Base-by-base conservation (phyloP, 2,329 filamentous ascomycete species). In the Lecanicillium sp. region DNA sequence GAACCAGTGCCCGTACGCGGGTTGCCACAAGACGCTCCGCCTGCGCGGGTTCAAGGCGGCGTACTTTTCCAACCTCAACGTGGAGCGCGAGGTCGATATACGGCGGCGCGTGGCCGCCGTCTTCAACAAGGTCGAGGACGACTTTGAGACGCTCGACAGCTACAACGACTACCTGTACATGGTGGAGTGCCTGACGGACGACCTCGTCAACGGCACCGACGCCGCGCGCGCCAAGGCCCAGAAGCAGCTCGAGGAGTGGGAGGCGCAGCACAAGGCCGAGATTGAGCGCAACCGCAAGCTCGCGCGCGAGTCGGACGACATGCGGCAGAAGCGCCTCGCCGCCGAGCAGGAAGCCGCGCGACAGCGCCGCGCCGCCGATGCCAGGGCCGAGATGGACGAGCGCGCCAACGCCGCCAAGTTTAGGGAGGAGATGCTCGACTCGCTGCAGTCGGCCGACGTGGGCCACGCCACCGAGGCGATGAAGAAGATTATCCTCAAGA, bases 111-210 rank as follows among this genome's bases (percentile, higher is more conserved):
- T 97, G 3, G 81, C 81, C 3, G 66, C 65, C 42, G 84, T 90
- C 9, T 90, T 97, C 61, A 96, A 97, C 65, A 83, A 87, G 52
- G 71, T 78, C 14, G 83, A 95, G 64, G 86, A 92, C 46, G 92
- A 98, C 59, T 98, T 98, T 53, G 84, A 94, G 60, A 79, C 77
- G 2, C 71, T 95, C 43, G 68, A 77, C 31, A 84, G 81, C 55
- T 98, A 82, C 69, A 96, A 98, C 64, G 82, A 96, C 60, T 96
- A 97, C 65, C 78, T 98, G 11, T 87, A 97, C 62, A 81, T 86
- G 55, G 87, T 95, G 29, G 92, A 98, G 66, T 79, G 84, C 48
- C 75, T 96, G 45, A 89, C 89, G 2, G 88, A 89, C 64, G 90
- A 96, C 56, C 72, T 98, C 9, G 82, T 96, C 38, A 72, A 79